Conservation (phyloP, 768 basidiomycete species). For the Tulasnella sp. region DNA sequence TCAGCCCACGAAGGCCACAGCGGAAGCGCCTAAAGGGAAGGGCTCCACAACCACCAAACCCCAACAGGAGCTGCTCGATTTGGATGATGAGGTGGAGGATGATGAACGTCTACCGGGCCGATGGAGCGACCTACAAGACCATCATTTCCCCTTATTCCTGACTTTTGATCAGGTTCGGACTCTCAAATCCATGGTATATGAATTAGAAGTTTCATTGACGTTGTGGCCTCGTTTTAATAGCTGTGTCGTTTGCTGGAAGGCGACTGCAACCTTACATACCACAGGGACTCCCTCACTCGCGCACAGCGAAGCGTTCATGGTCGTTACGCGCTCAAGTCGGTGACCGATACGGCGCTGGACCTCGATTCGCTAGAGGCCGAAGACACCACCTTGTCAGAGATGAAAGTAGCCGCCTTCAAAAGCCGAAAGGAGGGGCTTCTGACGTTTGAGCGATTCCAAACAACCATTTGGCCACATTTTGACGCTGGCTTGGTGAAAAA, state of each 20-base stretch:
- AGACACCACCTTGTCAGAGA: not conserved
- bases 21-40: not conserved
- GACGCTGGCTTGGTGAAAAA: constrained; percentile 40
- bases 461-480: constrained; percentile 51
- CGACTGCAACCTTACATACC: not conserved
- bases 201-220: not conserved
- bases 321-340: not conserved
- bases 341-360: too few relatives aligned
- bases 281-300: not conserved
- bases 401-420: not conserved
- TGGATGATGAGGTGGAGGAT: constrained; percentile 34
- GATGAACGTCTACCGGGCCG: constrained; percentile 38
- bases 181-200: not conserved
- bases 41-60: not conserved
- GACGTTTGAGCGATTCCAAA: constrained; percentile 39
- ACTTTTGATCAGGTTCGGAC: constrained; percentile 49
- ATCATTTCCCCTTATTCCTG: constrained; percentile 60
- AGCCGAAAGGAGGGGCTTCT: constrained; percentile 22
- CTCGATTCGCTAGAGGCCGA: not conserved
- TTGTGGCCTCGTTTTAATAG: constrained; percentile 24
- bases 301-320: not conserved
- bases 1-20: too few relatives aligned
- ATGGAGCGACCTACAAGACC: constrained; percentile 47
- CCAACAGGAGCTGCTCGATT: constrained; percentile 19
- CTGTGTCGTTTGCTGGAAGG: constrained; percentile 39